Evolutionary conservation across 768 basidiomycete species (phyloP).

Genomic region (Cystofilobasidium bisporidii): DNA sequence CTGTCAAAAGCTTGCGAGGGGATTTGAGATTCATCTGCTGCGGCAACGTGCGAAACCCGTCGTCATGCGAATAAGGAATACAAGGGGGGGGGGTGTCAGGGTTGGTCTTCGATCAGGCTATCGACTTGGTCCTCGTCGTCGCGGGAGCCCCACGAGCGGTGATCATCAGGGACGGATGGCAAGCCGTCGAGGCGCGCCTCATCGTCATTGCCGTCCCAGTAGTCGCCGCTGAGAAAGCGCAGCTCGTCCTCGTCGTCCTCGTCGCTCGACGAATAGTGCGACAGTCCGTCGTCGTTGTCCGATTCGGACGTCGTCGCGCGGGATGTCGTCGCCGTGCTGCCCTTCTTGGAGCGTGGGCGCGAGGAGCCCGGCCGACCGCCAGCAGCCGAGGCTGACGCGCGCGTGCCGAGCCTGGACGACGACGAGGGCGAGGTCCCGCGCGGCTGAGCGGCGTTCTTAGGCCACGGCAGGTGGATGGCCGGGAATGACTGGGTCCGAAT

Average conservation of each 20-base stretch:
- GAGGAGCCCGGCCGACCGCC: too few species aligned
- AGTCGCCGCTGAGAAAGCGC: neutral
- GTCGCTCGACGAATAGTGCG: neutral
- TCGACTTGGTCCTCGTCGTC: slow-evolving; percentile 1
- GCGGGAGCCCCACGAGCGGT: neutral
- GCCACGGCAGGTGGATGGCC: slow-evolving; percentile 13
- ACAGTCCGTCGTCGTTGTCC: neutral
- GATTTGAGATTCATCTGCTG: too few species aligned
- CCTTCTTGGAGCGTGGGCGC: neutral
- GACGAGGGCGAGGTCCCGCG: neutral
- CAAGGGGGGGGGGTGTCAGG: neutral
- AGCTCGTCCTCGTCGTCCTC: slow-evolving; percentile 10
- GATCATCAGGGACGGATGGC: neutral
- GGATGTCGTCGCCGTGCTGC: neutral
- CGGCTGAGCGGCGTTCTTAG: neutral
- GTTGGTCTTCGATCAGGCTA: neutral
- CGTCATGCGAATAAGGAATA: neutral
- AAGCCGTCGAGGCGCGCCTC: neutral
- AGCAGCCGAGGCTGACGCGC: neutral
- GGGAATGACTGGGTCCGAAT: slow-evolving; percentile 25
- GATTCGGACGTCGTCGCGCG: neutral
- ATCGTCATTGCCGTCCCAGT: neutral
- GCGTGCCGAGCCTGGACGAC: neutral
- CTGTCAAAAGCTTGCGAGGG: too few species aligned
- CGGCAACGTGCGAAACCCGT: neutral